Percentiles rank a stretch among this genome's conserved stretches.
These are phyloP conservation scores for Geoglossum cookeanum DNA, from an alignment of 2,329 filamentous ascomycete genomes.

Conservation along the genomic window DNA sequence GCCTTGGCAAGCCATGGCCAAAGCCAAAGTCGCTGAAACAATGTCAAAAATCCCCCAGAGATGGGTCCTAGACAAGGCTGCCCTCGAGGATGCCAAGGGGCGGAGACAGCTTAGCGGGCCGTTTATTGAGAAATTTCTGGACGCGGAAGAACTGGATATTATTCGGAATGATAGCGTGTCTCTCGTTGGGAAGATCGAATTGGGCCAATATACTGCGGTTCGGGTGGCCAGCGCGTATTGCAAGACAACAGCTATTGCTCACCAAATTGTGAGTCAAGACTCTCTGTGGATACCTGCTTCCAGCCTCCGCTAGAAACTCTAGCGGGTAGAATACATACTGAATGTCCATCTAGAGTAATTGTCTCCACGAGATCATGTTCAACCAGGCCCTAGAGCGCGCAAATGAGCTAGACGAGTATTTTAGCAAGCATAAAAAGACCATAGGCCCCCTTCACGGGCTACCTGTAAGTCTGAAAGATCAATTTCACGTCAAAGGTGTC, in stretches of 20 bases:
- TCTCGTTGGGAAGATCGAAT: not conserved
- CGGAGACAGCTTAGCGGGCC: conserved; percentile 6
- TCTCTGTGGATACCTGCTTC: too few species aligned
- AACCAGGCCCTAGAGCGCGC: conserved; percentile 22
- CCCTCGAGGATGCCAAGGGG: conserved; percentile 4
- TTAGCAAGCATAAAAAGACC: conserved; percentile 20
- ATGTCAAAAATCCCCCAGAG: conserved; percentile 6
- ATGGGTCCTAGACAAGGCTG: conserved; percentile 5
- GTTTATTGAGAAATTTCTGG: conserved; percentile 7
- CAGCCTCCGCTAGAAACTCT: too few species aligned
- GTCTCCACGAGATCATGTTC: conserved; percentile 26
- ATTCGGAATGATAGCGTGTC: conserved; percentile 2
- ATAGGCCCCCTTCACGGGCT: conserved; percentile 34
- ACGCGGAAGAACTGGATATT: conserved; percentile 4
- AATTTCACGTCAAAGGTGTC: conserved; percentile 38
- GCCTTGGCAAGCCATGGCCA: conserved; percentile 6
- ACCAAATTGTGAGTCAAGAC: conserved; percentile 30
- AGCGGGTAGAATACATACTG: too few species aligned
- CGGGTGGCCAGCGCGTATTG: conserved; percentile 34
- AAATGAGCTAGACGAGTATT: conserved; percentile 20
- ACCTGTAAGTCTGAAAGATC: conserved; percentile 39
- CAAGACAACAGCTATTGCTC: conserved; percentile 31
- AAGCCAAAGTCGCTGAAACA: conserved; percentile 6
- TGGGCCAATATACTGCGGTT: not conserved
- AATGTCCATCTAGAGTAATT: conserved; percentile 11